Evolutionary conservation across 345 rosid species (phyloP).

Genomic region (Eucalyptus polyanthemos): DNA sequence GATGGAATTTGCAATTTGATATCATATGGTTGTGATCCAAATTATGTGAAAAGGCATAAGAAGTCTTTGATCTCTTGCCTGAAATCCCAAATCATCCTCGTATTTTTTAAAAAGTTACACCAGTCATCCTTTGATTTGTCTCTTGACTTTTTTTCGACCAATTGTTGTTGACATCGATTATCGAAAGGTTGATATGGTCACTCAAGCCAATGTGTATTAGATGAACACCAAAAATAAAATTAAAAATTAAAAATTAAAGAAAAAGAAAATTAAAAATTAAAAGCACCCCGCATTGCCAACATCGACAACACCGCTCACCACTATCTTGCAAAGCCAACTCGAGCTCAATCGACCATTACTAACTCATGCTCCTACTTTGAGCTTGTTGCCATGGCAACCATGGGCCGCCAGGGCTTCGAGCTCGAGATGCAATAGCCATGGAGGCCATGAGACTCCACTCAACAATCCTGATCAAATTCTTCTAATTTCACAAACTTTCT

Average conservation of each 20-base stretch:
- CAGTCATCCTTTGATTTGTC: background rate
- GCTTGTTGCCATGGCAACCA: background rate
- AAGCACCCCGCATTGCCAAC: background rate
- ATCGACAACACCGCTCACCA: background rate
- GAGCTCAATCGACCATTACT: background rate
- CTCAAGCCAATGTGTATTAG: background rate
- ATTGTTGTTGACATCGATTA: background rate
- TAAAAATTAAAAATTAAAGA: background rate
- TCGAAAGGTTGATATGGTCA: background rate
- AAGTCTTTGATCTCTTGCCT: background rate
- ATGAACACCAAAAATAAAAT: background rate
- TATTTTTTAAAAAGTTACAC: background rate
- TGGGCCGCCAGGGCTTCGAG: background rate
- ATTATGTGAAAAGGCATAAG: background rate
- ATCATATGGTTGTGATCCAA: background rate
- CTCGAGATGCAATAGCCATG: background rate
- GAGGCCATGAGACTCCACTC: background rate
- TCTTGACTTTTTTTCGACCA: background rate
- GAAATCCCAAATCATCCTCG: background rate
- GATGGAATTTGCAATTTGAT: background rate
- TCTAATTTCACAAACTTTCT: background rate
- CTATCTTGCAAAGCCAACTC: background rate
- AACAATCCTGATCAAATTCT: background rate
- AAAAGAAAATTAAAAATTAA: background rate
- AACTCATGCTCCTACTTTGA: background rate